Evolutionary conservation across 257 asterid genomes (phyloP), one percentile per base, ranked within the genome.

Genomic region (Phtheirospermum japonicum): DNA sequence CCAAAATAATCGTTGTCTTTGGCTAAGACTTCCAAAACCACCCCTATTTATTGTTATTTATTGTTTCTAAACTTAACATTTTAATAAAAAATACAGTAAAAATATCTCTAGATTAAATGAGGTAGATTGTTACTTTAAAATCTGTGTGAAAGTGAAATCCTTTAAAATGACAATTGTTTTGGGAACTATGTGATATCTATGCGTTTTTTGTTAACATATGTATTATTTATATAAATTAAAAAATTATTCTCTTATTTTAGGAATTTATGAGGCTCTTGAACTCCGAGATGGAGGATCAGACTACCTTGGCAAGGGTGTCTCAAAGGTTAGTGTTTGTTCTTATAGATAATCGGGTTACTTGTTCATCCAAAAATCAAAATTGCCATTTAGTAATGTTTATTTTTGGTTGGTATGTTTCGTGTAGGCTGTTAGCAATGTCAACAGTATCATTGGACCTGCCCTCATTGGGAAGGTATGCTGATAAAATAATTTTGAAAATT

Each of bases 231-330:
- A 40, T 40, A 40, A 33, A 1, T 1, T 33, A 1, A 5, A 5
- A 60, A 4, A 9, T 11, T 32, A 9, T 54, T 26, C 17, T 32
- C 6, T 59, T 58, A 5, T 34, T 30, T 59, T 64, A 92, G 99
- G 99, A 53, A 59, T 92, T 62, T 92, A 92, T 30, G 99, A 92
- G 80, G 99, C 99, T 63, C 97, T 92, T n/a, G 99, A 92, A 73
- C 66, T 92, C 68, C 82, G 99, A 64, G 99, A 92, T 63, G 99
- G 99, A 69, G 99, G 99, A 14, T 85, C 99, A 2, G 99, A 92
- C 28, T 92, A 89, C 77, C 96, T 92, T 2, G 99, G 99, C 42
- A 92, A 92, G 87, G 99, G 99, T 71, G 99, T 92, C 56, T 80
- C 94, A 11, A 92, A 92, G 97, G 97, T 83, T 46, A 64, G 73